Percentiles rank a stretch among this genome's conserved stretches.
These are phyloP conservation scores for Zygosaccharomyces bisporus DNA, from an alignment of 805 yeast genomes.

Conservation along the genomic window DNA sequence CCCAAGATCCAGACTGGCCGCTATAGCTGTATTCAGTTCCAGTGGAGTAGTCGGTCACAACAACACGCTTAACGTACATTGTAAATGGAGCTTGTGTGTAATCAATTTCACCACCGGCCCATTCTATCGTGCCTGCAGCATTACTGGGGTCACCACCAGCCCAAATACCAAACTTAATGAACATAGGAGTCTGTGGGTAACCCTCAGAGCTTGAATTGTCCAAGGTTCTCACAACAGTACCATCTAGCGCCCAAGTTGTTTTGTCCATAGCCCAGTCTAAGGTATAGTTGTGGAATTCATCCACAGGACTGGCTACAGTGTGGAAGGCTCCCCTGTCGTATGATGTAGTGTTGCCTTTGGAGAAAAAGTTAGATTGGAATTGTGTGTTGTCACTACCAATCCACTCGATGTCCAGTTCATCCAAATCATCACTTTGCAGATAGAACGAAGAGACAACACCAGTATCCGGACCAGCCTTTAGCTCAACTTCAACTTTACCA, in stretches of 20 bases:
- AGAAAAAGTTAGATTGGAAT: slow-evolving; percentile 75
- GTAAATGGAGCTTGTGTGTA: slow-evolving; percentile 63
- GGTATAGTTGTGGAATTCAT: slow-evolving; percentile 68
- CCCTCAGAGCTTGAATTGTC: slow-evolving; percentile 54
- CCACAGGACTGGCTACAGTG: slow-evolving; percentile 49
- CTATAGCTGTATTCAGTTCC: slow-evolving; percentile 56
- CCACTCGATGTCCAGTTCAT: slow-evolving; percentile 88
- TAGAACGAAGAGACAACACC: slow-evolving; percentile 82
- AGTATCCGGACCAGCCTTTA: slow-evolving; percentile 69
- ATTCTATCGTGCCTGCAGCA: slow-evolving; percentile 63
- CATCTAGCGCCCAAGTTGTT: slow-evolving; percentile 72
- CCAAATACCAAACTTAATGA: slow-evolving; percentile 65
- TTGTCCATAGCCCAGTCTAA: slow-evolving; percentile 75
- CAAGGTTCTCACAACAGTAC: slow-evolving; percentile 61
- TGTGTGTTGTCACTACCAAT: slow-evolving; percentile 73
- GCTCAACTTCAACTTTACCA: slow-evolving; percentile 71
- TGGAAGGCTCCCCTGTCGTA: slow-evolving; percentile 80
- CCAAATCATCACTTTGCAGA: slow-evolving; percentile 78
- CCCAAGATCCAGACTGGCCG: slow-evolving; percentile 56
- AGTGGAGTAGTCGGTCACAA: slow-evolving; percentile 66
- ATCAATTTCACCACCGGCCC: slow-evolving; percentile 80
- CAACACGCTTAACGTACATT: slow-evolving; percentile 56
- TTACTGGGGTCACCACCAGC: slow-evolving; percentile 76
- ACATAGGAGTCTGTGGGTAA: slow-evolving; percentile 91
- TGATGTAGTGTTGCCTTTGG: slow-evolving; percentile 73